Base-by-base conservation (phyloP, 78 protist species). In the Dictyostelium capitatum region DNA sequence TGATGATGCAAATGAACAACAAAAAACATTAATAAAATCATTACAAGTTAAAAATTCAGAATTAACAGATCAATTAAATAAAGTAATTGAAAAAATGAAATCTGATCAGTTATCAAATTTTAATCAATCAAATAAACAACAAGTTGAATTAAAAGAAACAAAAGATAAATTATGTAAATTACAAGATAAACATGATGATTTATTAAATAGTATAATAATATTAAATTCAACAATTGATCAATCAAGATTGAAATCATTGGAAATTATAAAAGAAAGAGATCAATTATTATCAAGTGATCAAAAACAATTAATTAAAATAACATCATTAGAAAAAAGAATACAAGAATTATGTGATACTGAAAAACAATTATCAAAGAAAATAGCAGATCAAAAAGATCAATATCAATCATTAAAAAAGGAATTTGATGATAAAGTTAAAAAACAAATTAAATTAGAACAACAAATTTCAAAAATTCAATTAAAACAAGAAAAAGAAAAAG, bases 221-320 rank as follows among this genome's bases (percentile, higher is more conserved):
- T 37, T 32, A 4, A 46, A 37, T 46, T 19, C 32, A 0, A 77
- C 80, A 6, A 51, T 72, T 12, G 82, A 83, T n/a, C 54, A 59
- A 11, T 48, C 32, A 12, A 87, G 80, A 64, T 41, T 25, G 32
- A 87, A 64, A 50, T 32, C 30, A 5, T 48, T 41, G 8, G 93
- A 87, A 10, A n/a, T 87, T 19, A 77, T 57, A 2, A 87, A 87
- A 28, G 93, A 87, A 6, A 30, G 84, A 15, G 93, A 87, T 23
- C 47, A 25, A n/a, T 14, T 78, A 4, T 43, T n/a, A 2, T 28
- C 59, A 1, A 51, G 48, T 20, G 93, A 87, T n/a, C 75, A 56
- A 32, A 74, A 77, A 11, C 43, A 51, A 12, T 12, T 41, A 9
- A 19, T 56, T 6, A 74, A 65, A 62, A n/a, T 87, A 14, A 9